Evolutionary conservation across 2,329 filamentous ascomycete species (phyloP).

Genomic region (Raffaelea arxii): DNA sequence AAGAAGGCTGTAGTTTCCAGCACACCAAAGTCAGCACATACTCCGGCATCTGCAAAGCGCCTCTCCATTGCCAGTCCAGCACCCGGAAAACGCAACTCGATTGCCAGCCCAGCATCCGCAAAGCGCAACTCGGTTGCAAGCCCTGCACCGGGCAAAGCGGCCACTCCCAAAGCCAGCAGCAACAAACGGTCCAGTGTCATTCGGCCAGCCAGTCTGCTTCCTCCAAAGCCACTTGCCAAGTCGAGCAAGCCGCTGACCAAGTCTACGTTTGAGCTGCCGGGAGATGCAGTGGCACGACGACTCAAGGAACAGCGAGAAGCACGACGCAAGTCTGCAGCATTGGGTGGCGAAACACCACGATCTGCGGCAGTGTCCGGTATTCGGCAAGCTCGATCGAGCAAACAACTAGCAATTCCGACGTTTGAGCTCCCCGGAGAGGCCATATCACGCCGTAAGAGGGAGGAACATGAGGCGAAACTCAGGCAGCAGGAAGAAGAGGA

Average conservation of each 20-base stretch:
- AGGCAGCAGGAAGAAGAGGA: conserved; percentile 51
- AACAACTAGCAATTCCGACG: conserved; percentile 40
- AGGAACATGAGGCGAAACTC: conserved; percentile 45
- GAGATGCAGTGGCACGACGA: conserved; percentile 48
- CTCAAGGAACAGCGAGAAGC: conserved; percentile 50
- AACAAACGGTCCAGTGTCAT: conserved; percentile 19
- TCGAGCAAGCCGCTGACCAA: conserved; percentile 45
- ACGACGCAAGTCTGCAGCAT: conserved; percentile 26
- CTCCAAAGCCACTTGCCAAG: conserved; percentile 36
- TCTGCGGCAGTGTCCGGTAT: background rate
- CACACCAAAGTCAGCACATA: conserved; percentile 1
- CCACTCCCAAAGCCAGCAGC: conserved; percentile 12
- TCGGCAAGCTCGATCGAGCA: conserved; percentile 37
- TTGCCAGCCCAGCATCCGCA: conserved; percentile 10
- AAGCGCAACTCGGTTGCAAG: conserved; percentile 17
- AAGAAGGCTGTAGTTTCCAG: background rate
- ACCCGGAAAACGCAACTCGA: conserved; percentile 14
- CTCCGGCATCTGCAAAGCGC: conserved; percentile 10
- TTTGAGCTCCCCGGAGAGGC: conserved; percentile 58
- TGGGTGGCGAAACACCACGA: conserved; percentile 12
- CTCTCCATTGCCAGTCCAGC: conserved; percentile 19
- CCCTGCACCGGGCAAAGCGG: conserved; percentile 15
- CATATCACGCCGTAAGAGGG: conserved; percentile 43
- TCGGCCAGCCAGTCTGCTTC: conserved; percentile 31
- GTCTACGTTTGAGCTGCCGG: conserved; percentile 51